These are phyloP conservation scores for Lepiota brunneoincarnata DNA, from an alignment of 768 basidiomycete genomes.

Conservation along the genomic window DNA sequence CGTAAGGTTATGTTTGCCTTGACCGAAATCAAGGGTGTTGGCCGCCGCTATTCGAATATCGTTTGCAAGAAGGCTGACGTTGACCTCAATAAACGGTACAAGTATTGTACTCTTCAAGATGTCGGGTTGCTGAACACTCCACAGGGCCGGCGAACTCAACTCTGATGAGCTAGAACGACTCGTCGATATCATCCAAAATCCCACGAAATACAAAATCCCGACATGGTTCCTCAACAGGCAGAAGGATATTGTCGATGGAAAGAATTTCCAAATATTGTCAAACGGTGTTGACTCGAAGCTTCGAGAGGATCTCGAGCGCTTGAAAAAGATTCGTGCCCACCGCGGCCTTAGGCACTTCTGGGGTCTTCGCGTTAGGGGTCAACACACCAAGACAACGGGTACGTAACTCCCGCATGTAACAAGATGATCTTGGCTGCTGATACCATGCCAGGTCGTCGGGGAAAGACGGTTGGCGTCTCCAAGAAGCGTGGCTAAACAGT, in stretches of 20 bases:
- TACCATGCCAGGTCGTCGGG: slow-evolving; percentile 69
- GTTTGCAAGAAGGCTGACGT: slow-evolving; percentile 99
- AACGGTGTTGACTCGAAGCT: slow-evolving; percentile 97
- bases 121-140: not conserved
- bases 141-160: slow-evolving; percentile 97
- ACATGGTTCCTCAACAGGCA: slow-evolving; percentile 99
- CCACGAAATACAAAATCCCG: slow-evolving; percentile 99
- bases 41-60: slow-evolving; percentile 96
- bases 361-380: slow-evolving; percentile 95
- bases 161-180: slow-evolving; percentile 99
- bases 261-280: slow-evolving; percentile 93
- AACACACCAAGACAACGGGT: slow-evolving; percentile 99
- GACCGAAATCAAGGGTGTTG: slow-evolving; percentile 99
- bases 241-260: slow-evolving; percentile 96
- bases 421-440: slow-evolving; percentile 6
- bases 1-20: slow-evolving; percentile 99
- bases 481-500: slow-evolving; percentile 70
- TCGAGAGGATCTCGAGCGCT: slow-evolving; percentile 94
- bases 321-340: slow-evolving; percentile 99
- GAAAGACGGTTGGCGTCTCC: slow-evolving; percentile 95
- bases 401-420: slow-evolving; percentile 21
- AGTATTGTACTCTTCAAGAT: not conserved
- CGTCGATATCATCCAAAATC: slow-evolving; percentile 99
- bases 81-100: slow-evolving; percentile 96
- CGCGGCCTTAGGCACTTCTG: slow-evolving; percentile 91